Percentiles rank a stretch among this genome's conserved stretches.
These are phyloP conservation scores for Buxus sempervirens DNA, from an alignment of 164 flowering plant genomes.

Conservation along the genomic window DNA sequence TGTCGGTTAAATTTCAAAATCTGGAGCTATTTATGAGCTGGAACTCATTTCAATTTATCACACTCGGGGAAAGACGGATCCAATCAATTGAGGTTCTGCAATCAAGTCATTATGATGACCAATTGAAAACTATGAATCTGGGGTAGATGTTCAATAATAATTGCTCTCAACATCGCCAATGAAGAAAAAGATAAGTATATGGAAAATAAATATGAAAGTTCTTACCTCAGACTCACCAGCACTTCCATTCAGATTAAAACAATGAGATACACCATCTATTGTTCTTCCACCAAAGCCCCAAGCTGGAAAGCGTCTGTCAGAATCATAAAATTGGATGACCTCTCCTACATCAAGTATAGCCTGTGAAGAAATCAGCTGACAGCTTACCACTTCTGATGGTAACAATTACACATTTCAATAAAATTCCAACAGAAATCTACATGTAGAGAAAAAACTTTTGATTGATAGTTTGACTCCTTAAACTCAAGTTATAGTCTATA, in stretches of 20 bases:
- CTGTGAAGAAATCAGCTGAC: conserved; percentile 31
- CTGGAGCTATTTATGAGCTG: background rate
- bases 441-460: no score
- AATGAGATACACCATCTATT: conserved; percentile 66
- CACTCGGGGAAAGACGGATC: background rate
- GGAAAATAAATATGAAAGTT: background rate
- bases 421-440: background rate
- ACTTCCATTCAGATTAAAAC: conserved; percentile 75
- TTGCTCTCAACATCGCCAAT: background rate
- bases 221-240: conserved; percentile 53
- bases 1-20: no score
- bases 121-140: background rate
- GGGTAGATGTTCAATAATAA: no score
- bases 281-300: conserved; percentile 95
- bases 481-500: background rate
- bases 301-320: conserved; percentile 72
- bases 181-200: background rate
- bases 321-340: conserved; percentile 83
- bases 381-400: background rate
- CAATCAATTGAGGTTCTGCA: background rate
- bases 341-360: conserved; percentile 78
- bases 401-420: background rate
- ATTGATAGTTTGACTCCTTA: background rate
- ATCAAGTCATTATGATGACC: background rate
- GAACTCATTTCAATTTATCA: background rate